A percentile compares a stretch with the other conserved stretches of the same genome.
Evolutionary conservation across 352 stramenopile species (phyloP).

Genomic region (Phytopythium mirpurense): DNA sequence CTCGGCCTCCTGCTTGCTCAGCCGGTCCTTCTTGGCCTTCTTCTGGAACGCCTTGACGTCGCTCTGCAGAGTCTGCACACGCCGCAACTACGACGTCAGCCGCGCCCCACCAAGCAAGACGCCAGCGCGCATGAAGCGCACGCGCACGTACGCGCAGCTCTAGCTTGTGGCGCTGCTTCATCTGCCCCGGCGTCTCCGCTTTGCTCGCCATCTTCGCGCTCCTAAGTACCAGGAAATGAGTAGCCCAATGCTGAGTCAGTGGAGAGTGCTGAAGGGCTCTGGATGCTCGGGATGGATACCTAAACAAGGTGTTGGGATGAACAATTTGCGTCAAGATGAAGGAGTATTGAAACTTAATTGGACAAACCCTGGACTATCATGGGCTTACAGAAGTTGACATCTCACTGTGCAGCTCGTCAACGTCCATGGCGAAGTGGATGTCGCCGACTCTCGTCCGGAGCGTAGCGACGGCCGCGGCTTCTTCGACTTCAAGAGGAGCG

Average conservation of each 20-base stretch:
- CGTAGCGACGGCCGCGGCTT: background rate
- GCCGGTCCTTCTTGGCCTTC: constrained; percentile 81
- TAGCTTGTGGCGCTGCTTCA: constrained; percentile 86
- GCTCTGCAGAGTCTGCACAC: constrained; percentile 60
- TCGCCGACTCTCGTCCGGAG: no score
- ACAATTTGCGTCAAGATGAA: no score
- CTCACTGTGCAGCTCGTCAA: no score
- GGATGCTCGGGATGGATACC: no score
- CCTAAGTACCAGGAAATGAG: no score
- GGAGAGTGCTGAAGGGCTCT: no score
- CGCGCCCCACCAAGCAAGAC: background rate
- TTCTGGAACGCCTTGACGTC: constrained; percentile 79
- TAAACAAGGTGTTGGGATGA: background rate
- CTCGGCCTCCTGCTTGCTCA: constrained; percentile 75
- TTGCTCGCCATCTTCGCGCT: constrained; percentile 50
- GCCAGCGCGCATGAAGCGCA: no score
- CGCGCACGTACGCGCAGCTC: constrained; percentile 56
- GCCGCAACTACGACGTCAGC: background rate
- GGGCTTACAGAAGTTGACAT: background rate
- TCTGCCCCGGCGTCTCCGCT: constrained; percentile 66
- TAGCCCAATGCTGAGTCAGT: no score
- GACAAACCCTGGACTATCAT: no score
- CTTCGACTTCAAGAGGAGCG: background rate
- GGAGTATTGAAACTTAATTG: no score
- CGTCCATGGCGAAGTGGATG: no score